phyloP scores from a whole-genome alignment of 805 yeast species.

The Priceomyces melissophilus region DNA sequence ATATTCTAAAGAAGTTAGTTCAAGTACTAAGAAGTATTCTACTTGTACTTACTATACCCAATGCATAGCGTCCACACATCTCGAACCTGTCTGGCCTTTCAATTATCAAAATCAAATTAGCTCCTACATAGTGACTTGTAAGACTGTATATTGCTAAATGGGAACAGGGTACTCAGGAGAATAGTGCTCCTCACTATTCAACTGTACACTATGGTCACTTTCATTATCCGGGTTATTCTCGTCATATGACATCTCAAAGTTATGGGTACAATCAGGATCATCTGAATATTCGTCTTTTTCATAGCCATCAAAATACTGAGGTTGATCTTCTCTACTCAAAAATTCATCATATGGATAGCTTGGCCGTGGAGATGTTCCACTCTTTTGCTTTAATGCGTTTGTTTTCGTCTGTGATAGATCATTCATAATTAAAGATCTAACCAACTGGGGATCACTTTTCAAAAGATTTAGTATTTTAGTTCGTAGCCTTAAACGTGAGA shows the following conservation, averaged over 20 bases:
- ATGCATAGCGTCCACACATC: conserved; percentile 65
- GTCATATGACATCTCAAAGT: conserved; percentile 35
- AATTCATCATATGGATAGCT: conserved; percentile 28
- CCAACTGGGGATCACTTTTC: not conserved
- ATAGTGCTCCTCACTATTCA: conserved; percentile 1
- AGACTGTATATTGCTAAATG: not conserved
- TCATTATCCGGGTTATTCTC: conserved; percentile 13
- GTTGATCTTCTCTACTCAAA: conserved; percentile 34
- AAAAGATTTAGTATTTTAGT: conserved; percentile 1
- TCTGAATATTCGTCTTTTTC: conserved; percentile 27
- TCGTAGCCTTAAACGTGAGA: not conserved
- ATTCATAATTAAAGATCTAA: conserved; percentile 21
- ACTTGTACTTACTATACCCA: conserved; percentile 37
- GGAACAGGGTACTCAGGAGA: conserved; percentile 13
- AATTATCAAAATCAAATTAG: not conserved
- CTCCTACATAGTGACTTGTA: not conserved
- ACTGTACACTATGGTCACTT: too few species aligned
- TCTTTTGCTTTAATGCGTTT: conserved; percentile 16
- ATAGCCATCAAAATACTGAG: conserved; percentile 36
- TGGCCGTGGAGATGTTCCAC: not conserved
- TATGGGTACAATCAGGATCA: conserved; percentile 29
- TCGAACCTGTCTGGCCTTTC: too few species aligned
- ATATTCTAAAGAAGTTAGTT: conserved; percentile 16
- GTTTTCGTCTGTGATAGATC: conserved; percentile 31
- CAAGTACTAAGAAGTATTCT: not conserved